A percentile compares a stretch with the other conserved stretches of the same genome.
phyloP scores from a whole-genome alignment of 257 asterid species.

The Thymus mandschuricus region DNA sequence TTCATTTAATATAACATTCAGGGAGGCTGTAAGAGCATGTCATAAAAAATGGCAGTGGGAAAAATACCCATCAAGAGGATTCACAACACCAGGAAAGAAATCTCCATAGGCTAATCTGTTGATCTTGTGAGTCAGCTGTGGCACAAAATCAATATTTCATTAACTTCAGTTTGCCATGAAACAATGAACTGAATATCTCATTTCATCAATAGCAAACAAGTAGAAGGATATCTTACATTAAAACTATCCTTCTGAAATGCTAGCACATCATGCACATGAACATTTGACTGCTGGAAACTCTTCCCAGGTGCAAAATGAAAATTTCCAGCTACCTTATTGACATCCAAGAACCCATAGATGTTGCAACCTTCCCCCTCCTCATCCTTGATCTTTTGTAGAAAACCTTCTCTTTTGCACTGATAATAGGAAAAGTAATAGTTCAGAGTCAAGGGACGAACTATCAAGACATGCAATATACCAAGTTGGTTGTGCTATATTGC shows the following conservation, averaged over 20 bases:
- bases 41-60: conserved; percentile 5
- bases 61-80: conserved; percentile 95
- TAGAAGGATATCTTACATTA: conserved; percentile 63
- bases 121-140: conserved; percentile 90
- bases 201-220: conserved; percentile 16
- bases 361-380: conserved; percentile 99
- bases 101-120: conserved; percentile 87
- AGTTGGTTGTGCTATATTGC: not conserved
- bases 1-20: conserved; percentile 6
- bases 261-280: conserved; percentile 85
- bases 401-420: conserved; percentile 98
- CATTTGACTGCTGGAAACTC: conserved; percentile 93
- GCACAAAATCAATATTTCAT: conserved; percentile 28
- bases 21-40: conserved; percentile 16
- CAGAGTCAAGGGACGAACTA: conserved; percentile 16
- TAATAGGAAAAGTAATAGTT: conserved; percentile 16
- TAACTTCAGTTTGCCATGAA: conserved; percentile 23
- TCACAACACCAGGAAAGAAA: conserved; percentile 89
- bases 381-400: conserved; percentile 85
- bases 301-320: conserved; percentile 99
- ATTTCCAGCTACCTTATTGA: conserved; percentile 94
- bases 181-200: conserved; percentile 9
- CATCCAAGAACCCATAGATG: conserved; percentile 88
- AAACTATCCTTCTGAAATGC: conserved; percentile 95
- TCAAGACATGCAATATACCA: not conserved